Evolutionary conservation across 2,329 filamentous ascomycete species (phyloP).

Genomic region (Bipolaris oryzae): DNA sequence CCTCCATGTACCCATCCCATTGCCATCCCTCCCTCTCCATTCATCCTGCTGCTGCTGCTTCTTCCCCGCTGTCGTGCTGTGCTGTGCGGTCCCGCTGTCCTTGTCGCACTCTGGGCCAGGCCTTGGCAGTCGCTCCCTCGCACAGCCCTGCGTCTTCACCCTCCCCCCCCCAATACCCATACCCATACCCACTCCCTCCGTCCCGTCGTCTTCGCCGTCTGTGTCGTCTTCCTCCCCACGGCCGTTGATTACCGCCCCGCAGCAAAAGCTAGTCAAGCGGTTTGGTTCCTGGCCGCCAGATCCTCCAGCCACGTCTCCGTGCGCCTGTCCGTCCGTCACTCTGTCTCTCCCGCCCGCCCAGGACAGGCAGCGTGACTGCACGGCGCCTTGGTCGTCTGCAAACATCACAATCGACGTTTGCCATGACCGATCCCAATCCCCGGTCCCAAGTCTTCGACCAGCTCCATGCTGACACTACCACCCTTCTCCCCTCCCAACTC

Average conservation of each 20-base stretch:
- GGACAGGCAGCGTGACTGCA: conserved; percentile 17
- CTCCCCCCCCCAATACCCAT: too few species aligned
- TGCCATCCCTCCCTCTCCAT: not conserved
- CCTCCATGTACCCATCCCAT: not conserved
- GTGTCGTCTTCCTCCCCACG: conserved; percentile 20
- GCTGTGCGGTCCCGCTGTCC: too few species aligned
- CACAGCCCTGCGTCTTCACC: too few species aligned
- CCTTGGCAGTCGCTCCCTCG: too few species aligned
- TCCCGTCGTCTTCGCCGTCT: not conserved
- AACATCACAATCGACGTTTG: conserved; percentile 16
- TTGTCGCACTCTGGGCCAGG: too few species aligned
- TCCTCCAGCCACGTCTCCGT: conserved; percentile 35
- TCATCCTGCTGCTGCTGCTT: not conserved
- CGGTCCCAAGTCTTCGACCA: conserved; percentile 18
- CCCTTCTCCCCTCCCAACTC: conserved; percentile 10
- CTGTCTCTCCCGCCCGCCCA: conserved; percentile 22
- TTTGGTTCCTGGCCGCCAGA: conserved; percentile 29
- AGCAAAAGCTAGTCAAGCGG: conserved; percentile 21
- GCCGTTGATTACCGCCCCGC: conserved; percentile 21
- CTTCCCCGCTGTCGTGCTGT: too few species aligned
- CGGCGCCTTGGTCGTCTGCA: conserved; percentile 15
- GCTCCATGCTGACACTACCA: conserved; percentile 17
- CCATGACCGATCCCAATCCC: conserved; percentile 22
- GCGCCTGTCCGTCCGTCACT: conserved; percentile 2
- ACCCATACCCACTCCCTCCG: not conserved